These are phyloP conservation scores for Phyllosticta citrichinensis DNA, from an alignment of 2,329 filamentous ascomycete genomes.

Conservation along the genomic window DNA sequence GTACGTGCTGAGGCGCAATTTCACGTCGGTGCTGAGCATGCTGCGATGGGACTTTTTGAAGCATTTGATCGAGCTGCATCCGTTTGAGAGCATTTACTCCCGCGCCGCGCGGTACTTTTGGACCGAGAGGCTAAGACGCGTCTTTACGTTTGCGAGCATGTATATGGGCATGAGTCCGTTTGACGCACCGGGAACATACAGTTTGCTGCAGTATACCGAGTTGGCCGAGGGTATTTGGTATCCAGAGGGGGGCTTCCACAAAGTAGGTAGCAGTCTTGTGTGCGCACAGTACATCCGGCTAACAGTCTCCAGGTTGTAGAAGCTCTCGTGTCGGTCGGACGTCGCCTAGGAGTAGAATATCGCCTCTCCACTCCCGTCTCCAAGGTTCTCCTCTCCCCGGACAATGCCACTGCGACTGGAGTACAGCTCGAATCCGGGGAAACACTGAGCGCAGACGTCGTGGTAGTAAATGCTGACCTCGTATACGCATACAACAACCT, in stretches of 20 bases:
- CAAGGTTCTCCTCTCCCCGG: conserved; percentile 42
- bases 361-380: conserved; percentile 49
- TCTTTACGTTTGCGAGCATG: conserved; percentile 72
- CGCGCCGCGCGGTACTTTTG: conserved; percentile 58
- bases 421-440: conserved; percentile 51
- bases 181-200: conserved; percentile 65
- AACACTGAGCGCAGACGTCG: conserved; percentile 51
- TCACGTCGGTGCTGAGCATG: conserved; percentile 50
- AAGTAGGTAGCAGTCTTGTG: conserved; percentile 27
- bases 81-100: conserved; percentile 60
- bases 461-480: conserved; percentile 63
- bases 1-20: conserved; percentile 59
- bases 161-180: conserved; percentile 77
- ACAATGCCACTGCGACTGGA: conserved; percentile 46
- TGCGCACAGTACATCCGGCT: conserved; percentile 1
- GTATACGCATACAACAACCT: conserved; percentile 66
- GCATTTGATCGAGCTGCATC: conserved; percentile 53
- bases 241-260: conserved; percentile 60
- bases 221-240: conserved; percentile 70
- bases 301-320: conserved; percentile 37
- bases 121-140: conserved; percentile 57
- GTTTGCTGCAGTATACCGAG: conserved; percentile 64
- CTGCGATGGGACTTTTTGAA: conserved; percentile 47
- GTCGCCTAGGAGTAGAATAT: conserved; percentile 53
- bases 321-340: conserved; percentile 52